These are phyloP conservation scores for Mucor saturninus DNA, from an alignment of 371 early-diverging fungal genomes.

Conservation along the genomic window DNA sequence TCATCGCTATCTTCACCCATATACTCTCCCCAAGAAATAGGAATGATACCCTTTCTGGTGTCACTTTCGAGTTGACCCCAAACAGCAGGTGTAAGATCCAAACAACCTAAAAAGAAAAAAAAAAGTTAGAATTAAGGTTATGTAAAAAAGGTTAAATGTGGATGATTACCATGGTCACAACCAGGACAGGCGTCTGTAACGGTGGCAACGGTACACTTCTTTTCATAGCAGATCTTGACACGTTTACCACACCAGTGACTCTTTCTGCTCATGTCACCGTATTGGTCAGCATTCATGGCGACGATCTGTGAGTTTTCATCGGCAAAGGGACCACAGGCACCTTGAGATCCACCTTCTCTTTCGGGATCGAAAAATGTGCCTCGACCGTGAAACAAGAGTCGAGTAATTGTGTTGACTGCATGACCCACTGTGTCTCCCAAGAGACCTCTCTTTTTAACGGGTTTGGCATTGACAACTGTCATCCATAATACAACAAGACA, in stretches of 20 bases:
- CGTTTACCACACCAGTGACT: conserved; percentile 49
- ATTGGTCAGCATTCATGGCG: conserved; percentile 44
- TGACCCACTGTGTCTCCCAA: neutral
- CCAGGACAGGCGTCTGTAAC: conserved; percentile 45
- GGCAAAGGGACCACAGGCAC: conserved; percentile 39
- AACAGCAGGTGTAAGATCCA: conserved; percentile 67
- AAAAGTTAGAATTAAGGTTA: neutral
- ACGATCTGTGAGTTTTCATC: conserved; percentile 39
- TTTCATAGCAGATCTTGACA: conserved; percentile 31
- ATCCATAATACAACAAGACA: conserved; percentile 5
- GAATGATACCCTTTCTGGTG: conserved; percentile 53
- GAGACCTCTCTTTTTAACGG: conserved; percentile 24
- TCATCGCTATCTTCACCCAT: conserved; percentile 18
- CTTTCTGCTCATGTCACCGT: conserved; percentile 35
- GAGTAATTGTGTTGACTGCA: conserved; percentile 10
- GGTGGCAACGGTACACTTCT: conserved; percentile 31
- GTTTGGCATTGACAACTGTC: conserved; percentile 2
- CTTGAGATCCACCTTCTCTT: conserved; percentile 36
- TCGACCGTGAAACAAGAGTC: conserved; percentile 10
- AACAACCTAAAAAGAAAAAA: conserved; percentile 16
- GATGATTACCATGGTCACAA: conserved; percentile 31
- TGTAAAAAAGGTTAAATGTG: too few relatives aligned
- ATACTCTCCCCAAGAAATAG: conserved; percentile 56
- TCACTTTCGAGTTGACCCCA: conserved; percentile 57
- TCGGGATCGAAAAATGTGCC: conserved; percentile 41